Conservation (phyloP, 441 rosid genomes). For the Populus tomentosa region DNA sequence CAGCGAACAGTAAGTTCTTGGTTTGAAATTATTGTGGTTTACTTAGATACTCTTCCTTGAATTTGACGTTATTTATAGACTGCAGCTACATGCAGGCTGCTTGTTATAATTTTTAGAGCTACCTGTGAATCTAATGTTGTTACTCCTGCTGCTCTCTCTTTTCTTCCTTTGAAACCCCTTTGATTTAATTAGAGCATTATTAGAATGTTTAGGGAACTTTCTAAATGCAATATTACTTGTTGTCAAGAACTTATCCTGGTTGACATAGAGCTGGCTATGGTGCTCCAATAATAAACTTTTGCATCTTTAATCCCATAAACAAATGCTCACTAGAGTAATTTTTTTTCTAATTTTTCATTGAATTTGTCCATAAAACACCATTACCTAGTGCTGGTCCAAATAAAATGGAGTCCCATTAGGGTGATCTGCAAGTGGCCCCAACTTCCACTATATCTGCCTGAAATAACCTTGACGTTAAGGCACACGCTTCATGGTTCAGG, state of each 20-base stretch:
- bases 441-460: background rate
- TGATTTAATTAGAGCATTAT: background rate
- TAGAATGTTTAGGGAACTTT: background rate
- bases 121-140: background rate
- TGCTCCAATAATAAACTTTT: background rate
- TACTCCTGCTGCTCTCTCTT: background rate
- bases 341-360: background rate
- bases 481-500: background rate
- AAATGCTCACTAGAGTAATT: background rate
- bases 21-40: conserved; percentile 3
- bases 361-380: background rate
- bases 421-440: background rate
- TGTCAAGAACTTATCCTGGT: background rate
- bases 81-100: background rate
- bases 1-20: conserved; percentile 89
- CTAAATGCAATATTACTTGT: background rate
- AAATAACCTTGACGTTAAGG: background rate
- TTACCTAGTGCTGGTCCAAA: background rate
- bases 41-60: background rate
- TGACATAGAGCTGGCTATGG: background rate
- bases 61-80: background rate
- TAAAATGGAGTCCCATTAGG: background rate
- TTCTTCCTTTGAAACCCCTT: background rate
- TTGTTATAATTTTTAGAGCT: background rate
- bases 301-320: background rate